Conservation (phyloP, 345 rosid species). For the Turnera subulata region DNA sequence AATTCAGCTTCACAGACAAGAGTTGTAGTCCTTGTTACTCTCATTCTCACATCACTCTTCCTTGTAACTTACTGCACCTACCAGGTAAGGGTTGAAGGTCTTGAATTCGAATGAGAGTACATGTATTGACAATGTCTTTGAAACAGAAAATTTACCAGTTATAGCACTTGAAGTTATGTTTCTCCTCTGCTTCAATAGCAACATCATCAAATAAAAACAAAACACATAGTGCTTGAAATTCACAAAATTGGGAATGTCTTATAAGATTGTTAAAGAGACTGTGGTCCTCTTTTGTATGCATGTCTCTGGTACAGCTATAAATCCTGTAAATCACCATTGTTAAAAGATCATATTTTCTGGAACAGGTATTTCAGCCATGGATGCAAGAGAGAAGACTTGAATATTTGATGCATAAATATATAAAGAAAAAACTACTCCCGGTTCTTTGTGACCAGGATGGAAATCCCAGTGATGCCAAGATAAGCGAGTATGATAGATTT, state of each 20-base stretch:
- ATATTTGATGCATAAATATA: constrained; percentile 23
- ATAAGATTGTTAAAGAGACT: no score
- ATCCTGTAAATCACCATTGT: no score
- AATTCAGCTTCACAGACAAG: constrained; percentile 23
- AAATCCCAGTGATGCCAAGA: constrained; percentile 22
- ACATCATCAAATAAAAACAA: no score
- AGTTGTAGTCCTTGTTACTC: constrained; percentile 27
- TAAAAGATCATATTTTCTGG: not conserved
- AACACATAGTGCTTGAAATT: no score
- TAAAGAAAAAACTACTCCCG: constrained; percentile 14
- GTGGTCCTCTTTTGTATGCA: no score
- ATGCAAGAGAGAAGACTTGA: constrained; percentile 39
- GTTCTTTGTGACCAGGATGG: constrained; percentile 24
- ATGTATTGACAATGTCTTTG: no score
- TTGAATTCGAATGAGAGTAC: no score
- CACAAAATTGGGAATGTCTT: no score
- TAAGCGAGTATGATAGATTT: constrained; percentile 24
- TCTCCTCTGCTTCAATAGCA: no score
- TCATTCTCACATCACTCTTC: constrained; percentile 23
- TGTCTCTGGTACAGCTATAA: no score
- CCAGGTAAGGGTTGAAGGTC: constrained; percentile 29
- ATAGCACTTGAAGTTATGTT: no score
- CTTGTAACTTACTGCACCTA: constrained; percentile 32
- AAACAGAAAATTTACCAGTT: no score
- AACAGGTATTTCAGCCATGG: constrained; percentile 49